These are phyloP conservation scores for Apostasia shenzhenica DNA, from an alignment of 106 monocot species.

Conservation along the genomic window DNA sequence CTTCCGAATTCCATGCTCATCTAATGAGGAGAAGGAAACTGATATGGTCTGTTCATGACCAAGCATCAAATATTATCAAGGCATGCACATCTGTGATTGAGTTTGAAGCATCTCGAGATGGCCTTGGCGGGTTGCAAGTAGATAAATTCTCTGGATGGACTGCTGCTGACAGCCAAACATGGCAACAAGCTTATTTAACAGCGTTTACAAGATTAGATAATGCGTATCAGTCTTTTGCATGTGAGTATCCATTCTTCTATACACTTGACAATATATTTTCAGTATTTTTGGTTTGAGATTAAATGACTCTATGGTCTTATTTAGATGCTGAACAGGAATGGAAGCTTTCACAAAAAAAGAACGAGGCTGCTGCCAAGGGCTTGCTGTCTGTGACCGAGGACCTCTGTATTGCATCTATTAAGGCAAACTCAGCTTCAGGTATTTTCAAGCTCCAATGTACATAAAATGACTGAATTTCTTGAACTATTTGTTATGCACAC, in stretches of 20 bases:
- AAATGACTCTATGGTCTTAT: conserved; percentile 3
- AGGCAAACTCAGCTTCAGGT: conserved; percentile 86
- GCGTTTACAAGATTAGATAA: conserved; percentile 61
- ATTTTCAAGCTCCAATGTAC: background rate
- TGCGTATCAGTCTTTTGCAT: conserved; percentile 72
- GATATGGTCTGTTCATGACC: conserved; percentile 51
- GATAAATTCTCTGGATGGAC: conserved; percentile 36
- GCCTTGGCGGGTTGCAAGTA: conserved; percentile 38
- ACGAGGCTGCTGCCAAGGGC: conserved; percentile 65
- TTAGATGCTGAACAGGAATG: conserved; percentile 89
- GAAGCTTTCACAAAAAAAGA: conserved; percentile 59
- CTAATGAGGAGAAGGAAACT: conserved; percentile 59
- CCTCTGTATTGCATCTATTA: conserved; percentile 49
- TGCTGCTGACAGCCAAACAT: conserved; percentile 43
- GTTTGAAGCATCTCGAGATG: conserved; percentile 97
- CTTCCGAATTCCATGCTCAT: conserved; percentile 92
- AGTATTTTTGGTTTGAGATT: conserved; percentile 1
- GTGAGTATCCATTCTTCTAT: conserved; percentile 32
- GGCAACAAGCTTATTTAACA: conserved; percentile 73
- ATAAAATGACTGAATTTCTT: too few species aligned
- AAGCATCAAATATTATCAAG: conserved; percentile 53
- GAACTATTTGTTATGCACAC: too few species aligned
- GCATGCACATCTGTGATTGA: conserved; percentile 76
- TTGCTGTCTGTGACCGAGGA: conserved; percentile 70
- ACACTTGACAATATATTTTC: background rate